phyloP scores from a whole-genome alignment of 176 grass and related monocot genomes.

The Ensete ventricosum region DNA sequence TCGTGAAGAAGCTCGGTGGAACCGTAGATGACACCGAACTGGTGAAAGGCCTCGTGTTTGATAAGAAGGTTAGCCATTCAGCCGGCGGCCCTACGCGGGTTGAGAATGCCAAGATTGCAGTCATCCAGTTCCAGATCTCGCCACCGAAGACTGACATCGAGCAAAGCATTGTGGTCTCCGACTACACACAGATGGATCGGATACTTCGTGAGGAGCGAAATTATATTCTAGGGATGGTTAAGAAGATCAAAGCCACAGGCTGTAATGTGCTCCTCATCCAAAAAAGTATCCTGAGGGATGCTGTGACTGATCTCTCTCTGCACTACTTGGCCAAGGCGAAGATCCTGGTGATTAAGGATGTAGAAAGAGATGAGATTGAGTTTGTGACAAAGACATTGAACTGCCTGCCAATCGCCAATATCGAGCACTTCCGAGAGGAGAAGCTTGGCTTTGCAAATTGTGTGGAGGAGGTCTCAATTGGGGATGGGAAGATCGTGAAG shows the following conservation, averaged over 20 bases:
- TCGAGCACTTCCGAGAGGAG: constrained; percentile 86
- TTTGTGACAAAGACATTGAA: constrained; percentile 89
- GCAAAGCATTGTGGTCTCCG: constrained; percentile 81
- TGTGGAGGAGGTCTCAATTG: constrained; percentile 77
- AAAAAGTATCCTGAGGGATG: constrained; percentile 86
- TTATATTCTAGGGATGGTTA: constrained; percentile 88
- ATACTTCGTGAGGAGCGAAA: constrained; percentile 85
- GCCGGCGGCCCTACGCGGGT: constrained; percentile 51
- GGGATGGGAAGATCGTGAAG: constrained; percentile 76
- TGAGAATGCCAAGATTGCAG: constrained; percentile 91
- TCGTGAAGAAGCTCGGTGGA: constrained; percentile 74
- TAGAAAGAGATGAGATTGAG: constrained; percentile 97
- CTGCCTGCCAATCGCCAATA: constrained; percentile 86
- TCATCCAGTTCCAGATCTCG: constrained; percentile 90
- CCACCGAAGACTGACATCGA: constrained; percentile 96
- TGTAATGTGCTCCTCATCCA: constrained; percentile 90
- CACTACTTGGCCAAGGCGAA: constrained; percentile 88
- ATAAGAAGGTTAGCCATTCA: constrained; percentile 80
- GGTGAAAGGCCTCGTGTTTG: constrained; percentile 69
- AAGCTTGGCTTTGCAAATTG: constrained; percentile 72
- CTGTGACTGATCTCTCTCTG: constrained; percentile 78
- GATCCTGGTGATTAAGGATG: constrained; percentile 82
- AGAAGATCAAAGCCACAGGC: constrained; percentile 80
- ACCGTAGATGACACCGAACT: constrained; percentile 79
- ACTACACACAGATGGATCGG: constrained; percentile 91